Base-by-base conservation (phyloP, 495 filamentous ascomycete species). In the Alectoria sarmentosa region DNA sequence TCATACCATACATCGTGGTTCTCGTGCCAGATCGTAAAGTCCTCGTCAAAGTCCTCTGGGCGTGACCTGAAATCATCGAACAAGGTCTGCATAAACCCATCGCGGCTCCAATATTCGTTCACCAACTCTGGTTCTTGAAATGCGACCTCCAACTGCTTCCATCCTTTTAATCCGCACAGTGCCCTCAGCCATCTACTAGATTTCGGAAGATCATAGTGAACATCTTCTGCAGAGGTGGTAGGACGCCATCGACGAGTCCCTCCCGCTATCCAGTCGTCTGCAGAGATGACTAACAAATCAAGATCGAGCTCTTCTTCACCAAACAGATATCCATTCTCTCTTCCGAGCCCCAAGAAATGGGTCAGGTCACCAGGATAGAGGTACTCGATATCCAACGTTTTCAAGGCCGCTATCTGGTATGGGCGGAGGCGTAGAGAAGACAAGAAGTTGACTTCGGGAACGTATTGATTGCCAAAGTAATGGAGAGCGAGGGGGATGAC, bases 141-240 rank as follows among this genome's bases (percentile, higher is more conserved):
- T 0, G n/a, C 28, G 49, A 54, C 14, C 15, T 30, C 28, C 28
- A 54, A 54, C 3, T 21, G 26, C 21, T 54, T 54, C 49, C 49
- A 54, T 4, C 49, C 49, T 54, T 54, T 54, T 15, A 54, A 54
- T 54, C 49, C 49, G 21, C 49, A 54, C 28, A 54, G 34, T 19
- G 49, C 49, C 6, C 13, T 32, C 26, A 54, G 49, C 49, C 49
- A 54, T 28, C 49, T 30, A 32, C 49, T 34, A 9, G 49, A 54
- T 6, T 9, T 54, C 8, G 49, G 49, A 8, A 54, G 49, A 54
- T 14, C 0, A 19, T 54, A 7, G 6, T 54, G 49, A 17, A 54
- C 49, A 19, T 34, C 49, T 54, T 54, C 49, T 54, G 49, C 28
- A 32, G 49, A 54, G 34, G 28, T 28, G 28, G 28, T 14, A 30